These are phyloP conservation scores for Castanospermum australe DNA, from an alignment of 306 rosid genomes.

Conservation along the genomic window DNA sequence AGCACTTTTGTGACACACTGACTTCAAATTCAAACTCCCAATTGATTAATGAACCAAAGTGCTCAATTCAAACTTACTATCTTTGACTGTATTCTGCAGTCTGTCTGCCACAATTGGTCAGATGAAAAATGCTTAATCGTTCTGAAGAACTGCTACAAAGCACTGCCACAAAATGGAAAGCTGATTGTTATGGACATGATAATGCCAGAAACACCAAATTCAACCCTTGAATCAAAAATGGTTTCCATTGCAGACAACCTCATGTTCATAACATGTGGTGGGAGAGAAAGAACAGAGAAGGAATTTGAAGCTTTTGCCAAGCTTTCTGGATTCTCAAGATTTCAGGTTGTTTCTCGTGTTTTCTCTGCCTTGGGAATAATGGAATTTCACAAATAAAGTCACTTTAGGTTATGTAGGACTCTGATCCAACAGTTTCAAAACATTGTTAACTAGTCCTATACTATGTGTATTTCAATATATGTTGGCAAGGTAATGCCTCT, in stretches of 20 bases:
- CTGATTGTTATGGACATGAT: conserved; percentile 21
- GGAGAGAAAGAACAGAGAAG: conserved; percentile 21
- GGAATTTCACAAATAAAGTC: conserved; percentile 6
- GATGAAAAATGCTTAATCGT: conserved; percentile 18
- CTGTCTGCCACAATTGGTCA: conserved; percentile 7
- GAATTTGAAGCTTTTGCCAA: conserved; percentile 15
- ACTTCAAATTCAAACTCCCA: no score
- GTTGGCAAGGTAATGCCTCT: no score
- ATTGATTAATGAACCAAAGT: not conserved
- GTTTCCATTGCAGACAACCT: not conserved
- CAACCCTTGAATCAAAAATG: not conserved
- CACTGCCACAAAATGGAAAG: conserved; percentile 24
- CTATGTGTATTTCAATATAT: no score
- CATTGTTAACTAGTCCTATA: no score
- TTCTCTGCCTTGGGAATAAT: not conserved
- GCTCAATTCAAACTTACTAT: not conserved
- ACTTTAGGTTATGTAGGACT: no score
- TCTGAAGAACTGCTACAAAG: conserved; percentile 11
- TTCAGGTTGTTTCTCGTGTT: not conserved
- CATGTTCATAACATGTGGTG: not conserved
- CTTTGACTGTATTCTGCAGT: not conserved
- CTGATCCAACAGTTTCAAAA: no score
- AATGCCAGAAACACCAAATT: conserved; percentile 21
- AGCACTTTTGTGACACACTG: no score
- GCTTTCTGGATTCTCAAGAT: conserved; percentile 22